Base-by-base conservation (phyloP, 371 early-diverging fungal species). In the Rhizopus microsporus region DNA sequence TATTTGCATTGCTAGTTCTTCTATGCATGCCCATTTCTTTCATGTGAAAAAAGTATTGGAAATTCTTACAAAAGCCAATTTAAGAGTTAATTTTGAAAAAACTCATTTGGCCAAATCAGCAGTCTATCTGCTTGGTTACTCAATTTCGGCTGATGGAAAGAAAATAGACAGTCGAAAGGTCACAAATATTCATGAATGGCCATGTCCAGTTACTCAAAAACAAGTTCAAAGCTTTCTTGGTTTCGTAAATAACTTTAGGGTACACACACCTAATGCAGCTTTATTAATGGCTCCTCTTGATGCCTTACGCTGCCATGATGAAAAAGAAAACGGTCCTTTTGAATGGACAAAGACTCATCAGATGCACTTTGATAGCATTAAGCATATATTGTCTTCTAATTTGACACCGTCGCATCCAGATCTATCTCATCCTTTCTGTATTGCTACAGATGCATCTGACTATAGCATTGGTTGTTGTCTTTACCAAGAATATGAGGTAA, bases 141-240 rank as follows among this genome's bases (percentile, higher is more conserved):
- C 23, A 23, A 23, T 23, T 23, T 23, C 23, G 23, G 23, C 23
- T 23, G 23, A 1, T 23, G 23, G 23, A 23, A 23, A 23, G 23
- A 23, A 38, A 38, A 38, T 65, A 2, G 66, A 56, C 31, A 30
- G 23, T 4, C 30, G 37, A 17, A 67, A 62, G 15, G 12, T 68
- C 7, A 49, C 57, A 7, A 45, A 56, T 49, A 29, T 45, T 35
- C 47, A 49, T n/a, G 34, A 67, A 29, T 57, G 63, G 54, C 43
- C 33, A n/a, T 13, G 33, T 23, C 64, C 68, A 12, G 42, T 39
- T 42, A 57, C 16, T 17, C 35, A 30, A 10, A 68, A 58, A 15
- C 52, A 68, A 39, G 38, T 65, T 4, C 62, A 62, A 50, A 40
- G 44, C 4, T 62, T 71, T 17, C 13, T 65, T 46, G 67, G 66